Conservation (phyloP, 2,329 filamentous ascomycete genomes). For the Fusarium subglutinans region DNA sequence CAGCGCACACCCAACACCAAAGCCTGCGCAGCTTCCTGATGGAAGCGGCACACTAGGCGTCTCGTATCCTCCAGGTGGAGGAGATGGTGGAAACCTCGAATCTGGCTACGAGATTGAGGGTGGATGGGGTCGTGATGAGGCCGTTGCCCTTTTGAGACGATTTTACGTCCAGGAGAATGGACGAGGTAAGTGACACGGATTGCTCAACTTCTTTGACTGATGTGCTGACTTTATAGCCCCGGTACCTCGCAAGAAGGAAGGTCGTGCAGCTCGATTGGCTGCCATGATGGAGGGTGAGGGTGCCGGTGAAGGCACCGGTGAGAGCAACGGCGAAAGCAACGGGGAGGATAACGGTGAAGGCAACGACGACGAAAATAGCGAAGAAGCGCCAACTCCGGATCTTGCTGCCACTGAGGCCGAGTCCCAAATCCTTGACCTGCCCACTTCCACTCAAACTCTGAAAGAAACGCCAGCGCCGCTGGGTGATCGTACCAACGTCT, state of each 20-base stretch:
- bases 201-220: too few species aligned
- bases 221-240: constrained; percentile 51
- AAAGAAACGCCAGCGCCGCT: constrained; percentile 14
- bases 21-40: constrained; percentile 49
- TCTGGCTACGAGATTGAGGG: constrained; percentile 83
- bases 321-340: not conserved
- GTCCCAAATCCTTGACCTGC: constrained; percentile 15
- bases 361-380: constrained; percentile 51
- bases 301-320: constrained; percentile 42
- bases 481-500: constrained; percentile 20
- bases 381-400: constrained; percentile 6
- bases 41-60: constrained; percentile 49
- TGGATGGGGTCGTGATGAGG: constrained; percentile 89
- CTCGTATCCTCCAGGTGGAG: constrained; percentile 51
- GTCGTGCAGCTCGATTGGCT: constrained; percentile 62
- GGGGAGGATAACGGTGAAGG: not conserved
- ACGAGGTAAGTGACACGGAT: constrained; percentile 68
- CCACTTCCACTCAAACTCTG: constrained; percentile 18
- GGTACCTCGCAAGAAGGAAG: constrained; percentile 64
- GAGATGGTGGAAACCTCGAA: constrained; percentile 77
- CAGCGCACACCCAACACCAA: constrained; percentile 52
- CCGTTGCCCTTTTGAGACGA: constrained; percentile 87
- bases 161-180: constrained; percentile 99
- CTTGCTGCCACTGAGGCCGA: not conserved
- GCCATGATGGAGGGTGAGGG: constrained; percentile 60